phyloP scores from a whole-genome alignment of 305 asterid species.

The Rubia balearica region DNA sequence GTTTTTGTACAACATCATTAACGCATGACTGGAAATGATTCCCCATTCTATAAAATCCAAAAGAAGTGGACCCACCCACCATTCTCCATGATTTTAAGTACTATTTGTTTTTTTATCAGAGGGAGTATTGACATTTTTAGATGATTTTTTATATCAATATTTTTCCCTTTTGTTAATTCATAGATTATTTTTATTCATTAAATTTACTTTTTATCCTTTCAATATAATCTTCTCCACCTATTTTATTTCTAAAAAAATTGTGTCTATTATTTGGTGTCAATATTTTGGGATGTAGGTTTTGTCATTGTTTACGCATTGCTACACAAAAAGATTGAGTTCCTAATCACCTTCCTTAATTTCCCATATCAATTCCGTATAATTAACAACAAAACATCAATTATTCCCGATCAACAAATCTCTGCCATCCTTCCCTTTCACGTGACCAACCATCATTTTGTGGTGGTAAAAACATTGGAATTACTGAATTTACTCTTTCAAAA shows the following conservation, averaged over 20 bases:
- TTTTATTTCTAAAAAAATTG: no score
- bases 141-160: no score
- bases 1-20: not conserved
- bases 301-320: not conserved
- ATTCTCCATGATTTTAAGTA: not conserved
- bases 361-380: not conserved
- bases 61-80: slow-evolving; percentile 5
- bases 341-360: not conserved
- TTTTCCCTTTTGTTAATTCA: no score
- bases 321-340: not conserved
- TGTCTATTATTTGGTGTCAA: no score
- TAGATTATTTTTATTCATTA: no score
- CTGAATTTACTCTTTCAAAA: no score
- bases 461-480: not conserved
- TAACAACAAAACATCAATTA: not conserved
- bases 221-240: no score
- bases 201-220: no score
- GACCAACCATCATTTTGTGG: slow-evolving; percentile 14
- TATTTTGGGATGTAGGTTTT: no score
- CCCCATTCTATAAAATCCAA: not conserved
- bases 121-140: no score
- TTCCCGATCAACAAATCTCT: slow-evolving; percentile 18
- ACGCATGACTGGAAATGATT: slow-evolving; percentile 2
- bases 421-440: slow-evolving; percentile 32
- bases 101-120: no score